Conservation (phyloP, 108 stramenopile genomes). For the Cyclotella choctawhatcheeana region DNA sequence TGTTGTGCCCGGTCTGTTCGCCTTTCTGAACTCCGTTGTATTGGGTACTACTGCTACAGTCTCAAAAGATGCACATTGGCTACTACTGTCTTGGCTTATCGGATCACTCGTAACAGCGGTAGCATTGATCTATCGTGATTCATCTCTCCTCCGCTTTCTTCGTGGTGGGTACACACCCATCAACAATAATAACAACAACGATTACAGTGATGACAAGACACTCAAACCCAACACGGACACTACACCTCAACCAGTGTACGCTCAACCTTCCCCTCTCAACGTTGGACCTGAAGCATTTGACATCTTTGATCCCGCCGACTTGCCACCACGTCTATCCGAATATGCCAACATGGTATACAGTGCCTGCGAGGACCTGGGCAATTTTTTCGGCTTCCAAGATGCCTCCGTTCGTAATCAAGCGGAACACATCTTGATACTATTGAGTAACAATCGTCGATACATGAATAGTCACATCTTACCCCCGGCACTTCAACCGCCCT, state of each 20-base stretch:
- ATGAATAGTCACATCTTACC: constrained; percentile 89
- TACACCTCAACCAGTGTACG: constrained; percentile 43
- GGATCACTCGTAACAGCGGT: constrained; percentile 61
- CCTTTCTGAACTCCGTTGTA: constrained; percentile 20
- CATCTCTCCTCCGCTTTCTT: constrained; percentile 20
- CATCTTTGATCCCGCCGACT: constrained; percentile 91
- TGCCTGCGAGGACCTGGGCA: constrained; percentile 92
- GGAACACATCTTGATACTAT: constrained; percentile 93
- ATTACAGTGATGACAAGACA: constrained; percentile 25
- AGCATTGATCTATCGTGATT: constrained; percentile 63
- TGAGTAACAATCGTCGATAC: constrained; percentile 96
- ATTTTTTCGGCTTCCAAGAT: constrained; percentile 93
- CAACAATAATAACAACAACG: constrained; percentile 25
- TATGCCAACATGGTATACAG: constrained; percentile 94
- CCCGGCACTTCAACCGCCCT: constrained; percentile 78
- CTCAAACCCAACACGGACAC: constrained; percentile 51
- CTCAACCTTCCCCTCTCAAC: constrained; percentile 27
- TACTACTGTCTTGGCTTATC: constrained; percentile 63
- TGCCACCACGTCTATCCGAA: constrained; percentile 89
- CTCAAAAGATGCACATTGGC: constrained; percentile 37
- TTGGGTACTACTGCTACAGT: constrained; percentile 3
- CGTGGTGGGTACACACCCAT: constrained; percentile 25
- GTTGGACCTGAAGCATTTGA: constrained; percentile 70
- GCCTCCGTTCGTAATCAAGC: constrained; percentile 95
- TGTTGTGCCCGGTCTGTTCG: constrained; percentile 34